A percentile compares a stretch with the other conserved stretches of the same genome.
Conservation (phyloP, 768 basidiomycete species). For the Phlegmacium glaucopus region DNA sequence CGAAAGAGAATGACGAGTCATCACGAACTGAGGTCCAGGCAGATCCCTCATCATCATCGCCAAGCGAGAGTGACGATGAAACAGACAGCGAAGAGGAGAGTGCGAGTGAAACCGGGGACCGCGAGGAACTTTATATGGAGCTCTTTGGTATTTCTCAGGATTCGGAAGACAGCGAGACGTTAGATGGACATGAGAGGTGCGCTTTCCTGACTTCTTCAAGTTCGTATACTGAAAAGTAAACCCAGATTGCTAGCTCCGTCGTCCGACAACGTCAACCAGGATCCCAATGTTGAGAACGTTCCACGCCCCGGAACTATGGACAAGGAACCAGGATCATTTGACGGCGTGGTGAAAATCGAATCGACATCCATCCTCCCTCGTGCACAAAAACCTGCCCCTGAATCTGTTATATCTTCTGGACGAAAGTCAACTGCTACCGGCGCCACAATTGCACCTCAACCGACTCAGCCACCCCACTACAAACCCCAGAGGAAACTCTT, state of each 20-base stretch:
- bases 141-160: no score
- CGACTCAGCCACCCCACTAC: not conserved
- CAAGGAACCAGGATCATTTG: not conserved
- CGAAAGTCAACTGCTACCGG: not conserved
- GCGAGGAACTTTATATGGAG: no score
- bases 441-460: not conserved
- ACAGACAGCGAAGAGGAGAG: no score
- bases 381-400: no score
- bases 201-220: no score
- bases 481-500: slow-evolving; percentile 5
- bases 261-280: not conserved
- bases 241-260: not conserved
- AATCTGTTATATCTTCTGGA: not conserved
- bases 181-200: not conserved
- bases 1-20: no score
- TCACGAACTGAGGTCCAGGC: no score
- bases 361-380: not conserved
- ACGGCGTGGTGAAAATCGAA: not conserved
- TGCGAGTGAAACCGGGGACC: no score
- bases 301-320: slow-evolving; percentile 1
- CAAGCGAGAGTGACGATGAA: no score
- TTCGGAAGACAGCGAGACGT: not conserved
- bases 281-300: slow-evolving; percentile 1
- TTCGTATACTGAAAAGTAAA: no score
- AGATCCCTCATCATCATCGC: no score